Evolutionary conservation across 2,329 filamentous ascomycete genomes (phyloP), one percentile per base, ranked within the genome.

Genomic region (Lecanosticta acicola): DNA sequence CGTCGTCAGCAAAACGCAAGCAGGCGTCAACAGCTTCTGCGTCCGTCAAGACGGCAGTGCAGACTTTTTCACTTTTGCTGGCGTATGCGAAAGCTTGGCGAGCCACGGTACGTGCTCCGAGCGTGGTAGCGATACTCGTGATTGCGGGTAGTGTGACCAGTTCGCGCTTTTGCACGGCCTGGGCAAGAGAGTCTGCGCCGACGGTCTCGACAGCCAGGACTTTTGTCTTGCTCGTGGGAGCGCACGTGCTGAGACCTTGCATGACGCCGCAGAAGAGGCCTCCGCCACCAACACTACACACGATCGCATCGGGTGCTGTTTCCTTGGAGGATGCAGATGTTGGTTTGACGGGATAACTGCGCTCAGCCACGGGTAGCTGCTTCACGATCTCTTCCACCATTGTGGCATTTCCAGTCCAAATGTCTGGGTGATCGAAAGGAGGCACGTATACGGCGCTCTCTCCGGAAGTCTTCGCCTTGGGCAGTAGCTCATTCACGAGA

Each of bases 241-340:
- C 57, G 4, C 64, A 52, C 49, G 69, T 66, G 58, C 82, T 76
- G 18, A 90, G 71, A 8, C 84, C 86, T 61, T 82, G 73, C 67
- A 86, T 79, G 45, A 94, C 69, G 3, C 88, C 88, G 59, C 83
- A 85, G 42, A 94, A 75, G 17, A 94, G 68, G 0, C 88, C 87
- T 13, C 88, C 88, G 8, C 88, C 88, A 4, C 88, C 88, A 32
- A 90, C 85, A 48, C 76, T 84, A 66, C 85, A 91, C 36, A 93
- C 76, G 10, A 94, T 73, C 2, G 76, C 84, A 58, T 89, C 82
- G 2, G 85, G 75, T 8, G 70, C 70, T 2, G 66, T 63, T 20
- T 56, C 56, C 3, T 55, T 3, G 18, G 8, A 16, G 1, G 26
- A 9, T 1, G 14, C n/a, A 5, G n/a, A n/a, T 1, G 38, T 10